A percentile compares a stretch with the other conserved stretches of the same genome.
phyloP scores from a whole-genome alignment of 2,329 filamentous ascomycete species.

The Apiospora arundinis region DNA sequence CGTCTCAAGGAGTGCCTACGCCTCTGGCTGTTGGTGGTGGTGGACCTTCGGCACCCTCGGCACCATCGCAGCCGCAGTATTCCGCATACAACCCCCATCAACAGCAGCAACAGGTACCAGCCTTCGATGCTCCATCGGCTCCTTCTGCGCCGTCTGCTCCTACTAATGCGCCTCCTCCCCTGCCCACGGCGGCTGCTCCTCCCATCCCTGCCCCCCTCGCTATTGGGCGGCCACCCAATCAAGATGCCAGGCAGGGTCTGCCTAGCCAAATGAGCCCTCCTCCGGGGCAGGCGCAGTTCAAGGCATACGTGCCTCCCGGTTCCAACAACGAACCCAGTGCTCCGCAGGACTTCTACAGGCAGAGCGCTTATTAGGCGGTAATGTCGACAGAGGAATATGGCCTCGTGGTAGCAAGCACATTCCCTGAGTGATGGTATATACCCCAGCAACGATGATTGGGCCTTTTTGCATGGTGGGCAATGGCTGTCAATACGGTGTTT shows the following conservation, averaged over 20 bases:
- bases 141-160: conserved; percentile 28
- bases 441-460: conserved; percentile 2
- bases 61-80: conserved; percentile 47
- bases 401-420: background rate
- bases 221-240: conserved; percentile 36
- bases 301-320: conserved; percentile 61
- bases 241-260: conserved; percentile 57
- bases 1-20: conserved; percentile 33
- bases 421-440: conserved; percentile 10
- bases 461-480: background rate
- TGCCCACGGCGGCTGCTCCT: conserved; percentile 47
- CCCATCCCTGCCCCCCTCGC: conserved; percentile 47
- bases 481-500: conserved; percentile 3
- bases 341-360: conserved; percentile 63
- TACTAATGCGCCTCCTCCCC: conserved; percentile 38
- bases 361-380: conserved; percentile 41
- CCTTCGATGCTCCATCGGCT: conserved; percentile 37
- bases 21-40: conserved; percentile 34
- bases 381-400: background rate
- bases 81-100: conserved; percentile 36
- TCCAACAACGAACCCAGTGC: conserved; percentile 51
- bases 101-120: conserved; percentile 32
- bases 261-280: conserved; percentile 49
- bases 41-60: conserved; percentile 32
- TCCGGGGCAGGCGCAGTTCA: conserved; percentile 58